phyloP scores from a whole-genome alignment of 2,329 filamentous ascomycete species.

The Arthrobotrys iridis region DNA sequence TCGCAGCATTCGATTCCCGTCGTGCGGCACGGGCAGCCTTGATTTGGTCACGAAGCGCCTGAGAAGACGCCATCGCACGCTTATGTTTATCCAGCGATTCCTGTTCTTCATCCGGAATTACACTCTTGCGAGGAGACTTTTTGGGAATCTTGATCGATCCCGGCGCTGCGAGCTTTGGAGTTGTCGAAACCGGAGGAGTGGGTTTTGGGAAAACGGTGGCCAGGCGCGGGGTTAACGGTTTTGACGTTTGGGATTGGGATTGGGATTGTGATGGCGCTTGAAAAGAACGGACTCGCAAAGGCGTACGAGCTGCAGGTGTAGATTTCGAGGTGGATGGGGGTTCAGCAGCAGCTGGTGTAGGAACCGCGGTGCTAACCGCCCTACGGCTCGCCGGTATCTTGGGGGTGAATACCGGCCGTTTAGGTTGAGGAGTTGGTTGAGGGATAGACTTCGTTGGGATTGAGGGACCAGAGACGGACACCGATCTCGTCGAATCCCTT shows the following conservation, averaged over 20 bases:
- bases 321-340: slow-evolving; percentile 7
- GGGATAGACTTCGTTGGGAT: slow-evolving; percentile 6
- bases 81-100: slow-evolving; percentile 33
- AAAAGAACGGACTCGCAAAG: slow-evolving; percentile 36
- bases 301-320: neutral
- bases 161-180: slow-evolving; percentile 23
- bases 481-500: slow-evolving; percentile 7
- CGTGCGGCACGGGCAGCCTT: slow-evolving; percentile 89
- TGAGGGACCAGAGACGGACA: neutral
- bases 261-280: slow-evolving; percentile 13
- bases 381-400: slow-evolving; percentile 14
- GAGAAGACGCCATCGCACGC: slow-evolving; percentile 55
- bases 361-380: neutral
- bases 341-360: neutral
- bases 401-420: slow-evolving; percentile 3
- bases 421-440: slow-evolving; percentile 17
- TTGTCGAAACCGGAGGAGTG: neutral
- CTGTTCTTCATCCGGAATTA: neutral
- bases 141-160: slow-evolving; percentile 48
- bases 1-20: slow-evolving; percentile 55
- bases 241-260: neutral
- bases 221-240: slow-evolving; percentile 2
- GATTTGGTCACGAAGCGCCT: slow-evolving; percentile 83
- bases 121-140: neutral
- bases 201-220: slow-evolving; percentile 5